Evolutionary conservation across 2,329 filamentous ascomycete species (phyloP).

Genomic region (Phaeomoniella chlamydospora): DNA sequence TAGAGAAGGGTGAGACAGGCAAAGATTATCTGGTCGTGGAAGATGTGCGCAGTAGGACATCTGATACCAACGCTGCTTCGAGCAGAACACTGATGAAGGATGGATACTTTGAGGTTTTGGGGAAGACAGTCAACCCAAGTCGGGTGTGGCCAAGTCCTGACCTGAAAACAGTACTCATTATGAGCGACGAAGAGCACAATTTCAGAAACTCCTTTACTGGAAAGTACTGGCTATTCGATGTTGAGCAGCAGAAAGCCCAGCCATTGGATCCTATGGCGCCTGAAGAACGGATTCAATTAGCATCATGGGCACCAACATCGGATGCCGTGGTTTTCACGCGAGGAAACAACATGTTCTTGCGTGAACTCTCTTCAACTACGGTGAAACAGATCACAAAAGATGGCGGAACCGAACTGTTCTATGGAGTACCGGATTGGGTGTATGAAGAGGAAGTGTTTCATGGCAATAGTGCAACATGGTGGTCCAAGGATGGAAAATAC

Average conservation of each 20-base stretch:
- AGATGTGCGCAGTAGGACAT: constrained; percentile 53
- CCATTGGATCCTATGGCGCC: constrained; percentile 59
- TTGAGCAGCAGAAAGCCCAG: constrained; percentile 61
- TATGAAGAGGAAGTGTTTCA: constrained; percentile 78
- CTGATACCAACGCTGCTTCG: constrained; percentile 27
- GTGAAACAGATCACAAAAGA: constrained; percentile 69
- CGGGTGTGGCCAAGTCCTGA: constrained; percentile 65
- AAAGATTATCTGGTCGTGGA: constrained; percentile 74
- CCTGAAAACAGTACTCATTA: constrained; percentile 73
- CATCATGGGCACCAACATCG: constrained; percentile 76
- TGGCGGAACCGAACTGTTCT: constrained; percentile 79
- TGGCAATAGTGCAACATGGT: constrained; percentile 80
- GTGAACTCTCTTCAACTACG: constrained; percentile 45
- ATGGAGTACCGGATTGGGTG: constrained; percentile 95
- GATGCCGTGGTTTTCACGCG: constrained; percentile 80
- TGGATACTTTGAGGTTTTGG: constrained; percentile 45
- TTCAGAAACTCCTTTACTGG: constrained; percentile 86
- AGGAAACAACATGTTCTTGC: constrained; percentile 79
- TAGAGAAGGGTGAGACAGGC: constrained; percentile 51
- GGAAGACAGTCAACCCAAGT: constrained; percentile 38
- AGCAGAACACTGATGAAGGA: constrained; percentile 64
- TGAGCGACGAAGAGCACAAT: constrained; percentile 56
- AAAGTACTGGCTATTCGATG: constrained; percentile 84
- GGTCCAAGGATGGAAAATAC: constrained; percentile 79
- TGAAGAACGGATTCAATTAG: constrained; percentile 60